Conservation (phyloP, 768 basidiomycete species). For the Trametes coccinea region DNA sequence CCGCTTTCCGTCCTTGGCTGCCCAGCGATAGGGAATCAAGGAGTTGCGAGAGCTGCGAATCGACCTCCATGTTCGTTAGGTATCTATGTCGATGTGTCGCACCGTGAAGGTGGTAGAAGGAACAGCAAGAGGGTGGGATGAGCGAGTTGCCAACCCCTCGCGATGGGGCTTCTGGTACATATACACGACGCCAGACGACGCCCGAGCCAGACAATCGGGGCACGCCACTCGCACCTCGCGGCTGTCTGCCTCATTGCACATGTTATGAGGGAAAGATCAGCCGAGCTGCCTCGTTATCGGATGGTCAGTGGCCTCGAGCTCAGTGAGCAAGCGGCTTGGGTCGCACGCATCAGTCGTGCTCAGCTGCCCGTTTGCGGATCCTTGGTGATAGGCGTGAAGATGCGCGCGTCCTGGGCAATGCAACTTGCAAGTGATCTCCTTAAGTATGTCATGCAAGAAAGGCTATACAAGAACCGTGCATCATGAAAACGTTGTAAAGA, state of each 20-base stretch:
- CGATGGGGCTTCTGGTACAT: not conserved
- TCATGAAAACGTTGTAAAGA: too few species aligned
- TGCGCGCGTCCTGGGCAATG: too few species aligned
- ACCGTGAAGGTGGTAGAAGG: not conserved
- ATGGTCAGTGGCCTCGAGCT: not conserved
- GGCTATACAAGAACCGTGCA: too few species aligned
- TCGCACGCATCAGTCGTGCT: not conserved
- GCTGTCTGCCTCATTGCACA: not conserved
- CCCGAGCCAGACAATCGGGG: not conserved
- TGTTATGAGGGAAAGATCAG: not conserved
- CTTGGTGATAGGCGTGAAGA: too few species aligned
- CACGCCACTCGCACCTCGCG: not conserved
- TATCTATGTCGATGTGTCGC: not conserved
- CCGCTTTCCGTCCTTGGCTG: slow-evolving; percentile 17
- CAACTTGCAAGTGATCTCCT: too few species aligned
- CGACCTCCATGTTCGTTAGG: slow-evolving; percentile 25
- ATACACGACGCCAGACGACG: not conserved
- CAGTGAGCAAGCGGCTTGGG: not conserved
- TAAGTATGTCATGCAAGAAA: too few species aligned
- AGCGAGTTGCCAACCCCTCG: not conserved
- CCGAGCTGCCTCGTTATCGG: not conserved
- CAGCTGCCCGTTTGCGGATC: not conserved
- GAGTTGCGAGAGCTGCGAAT: slow-evolving; percentile 28
- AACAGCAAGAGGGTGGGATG: not conserved
- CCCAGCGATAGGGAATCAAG: slow-evolving; percentile 27